phyloP scores from a whole-genome alignment of 1,284 basidiomycete species.

The Ustilago loliicola region DNA sequence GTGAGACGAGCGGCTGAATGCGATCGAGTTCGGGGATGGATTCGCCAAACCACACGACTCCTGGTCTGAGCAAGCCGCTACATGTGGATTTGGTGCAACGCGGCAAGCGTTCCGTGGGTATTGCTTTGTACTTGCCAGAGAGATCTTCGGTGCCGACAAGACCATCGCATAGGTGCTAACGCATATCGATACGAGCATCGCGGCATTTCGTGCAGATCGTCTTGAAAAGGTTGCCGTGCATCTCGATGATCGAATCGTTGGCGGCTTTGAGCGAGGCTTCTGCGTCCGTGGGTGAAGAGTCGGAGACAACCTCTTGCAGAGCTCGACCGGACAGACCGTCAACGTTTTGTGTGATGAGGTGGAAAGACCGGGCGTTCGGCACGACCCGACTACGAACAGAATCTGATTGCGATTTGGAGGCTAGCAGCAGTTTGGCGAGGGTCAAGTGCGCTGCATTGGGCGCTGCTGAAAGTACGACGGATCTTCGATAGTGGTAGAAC shows the following conservation, averaged over 20 bases:
- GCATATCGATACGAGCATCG: constrained; percentile 72
- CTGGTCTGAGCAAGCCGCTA: constrained; percentile 75
- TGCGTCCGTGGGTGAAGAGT: not conserved
- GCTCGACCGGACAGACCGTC: constrained; percentile 76
- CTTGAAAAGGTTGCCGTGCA: constrained; percentile 78
- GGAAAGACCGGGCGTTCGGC: constrained; percentile 65
- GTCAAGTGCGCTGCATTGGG: constrained; percentile 77
- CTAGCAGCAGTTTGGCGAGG: constrained; percentile 73
- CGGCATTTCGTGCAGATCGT: constrained; percentile 75
- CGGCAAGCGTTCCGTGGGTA: constrained; percentile 74
- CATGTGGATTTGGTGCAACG: constrained; percentile 72
- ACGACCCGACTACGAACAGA: constrained; percentile 3
- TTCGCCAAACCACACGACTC: constrained; percentile 79
- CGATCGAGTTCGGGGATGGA: constrained; percentile 51
- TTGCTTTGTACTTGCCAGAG: constrained; percentile 56
- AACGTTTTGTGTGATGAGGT: constrained; percentile 79
- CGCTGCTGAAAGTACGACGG: constrained; percentile 72
- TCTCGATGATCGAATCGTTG: constrained; percentile 73
- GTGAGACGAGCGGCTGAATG: constrained; percentile 73
- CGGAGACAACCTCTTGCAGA: constrained; percentile 14
- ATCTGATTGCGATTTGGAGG: not conserved
- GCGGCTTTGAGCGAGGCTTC: not conserved
- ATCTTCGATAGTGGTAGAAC: constrained; percentile 77
- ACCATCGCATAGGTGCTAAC: constrained; percentile 75
- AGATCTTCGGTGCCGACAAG: constrained; percentile 75